A percentile compares a stretch with the other conserved stretches of the same genome.
Conservation (phyloP, 73 alveolate species). For the Paramecium tetraurelia region DNA sequence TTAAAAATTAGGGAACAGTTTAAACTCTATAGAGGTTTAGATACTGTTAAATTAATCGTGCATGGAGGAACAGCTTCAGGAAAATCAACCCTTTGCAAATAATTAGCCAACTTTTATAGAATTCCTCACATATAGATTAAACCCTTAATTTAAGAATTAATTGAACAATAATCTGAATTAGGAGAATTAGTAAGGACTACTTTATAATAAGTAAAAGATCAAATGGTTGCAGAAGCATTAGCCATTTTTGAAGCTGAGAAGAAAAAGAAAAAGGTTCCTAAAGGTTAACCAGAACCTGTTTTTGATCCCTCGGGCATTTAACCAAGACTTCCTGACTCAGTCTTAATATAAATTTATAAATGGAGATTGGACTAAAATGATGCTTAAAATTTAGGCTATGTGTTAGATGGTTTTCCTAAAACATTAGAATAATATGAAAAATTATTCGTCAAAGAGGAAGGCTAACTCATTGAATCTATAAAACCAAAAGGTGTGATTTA, state of each 20-base stretch:
- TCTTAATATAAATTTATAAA: constrained; percentile 24
- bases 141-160: constrained; percentile 31
- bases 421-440: constrained; percentile 59
- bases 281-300: constrained; percentile 67
- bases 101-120: constrained; percentile 9
- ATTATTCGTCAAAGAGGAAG: constrained; percentile 54
- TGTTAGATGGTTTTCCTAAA: constrained; percentile 68
- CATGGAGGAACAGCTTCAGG: constrained; percentile 76
- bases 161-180: constrained; percentile 59
- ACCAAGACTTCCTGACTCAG: constrained; percentile 52
- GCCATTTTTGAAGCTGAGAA: constrained; percentile 61
- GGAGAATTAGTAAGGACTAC: constrained; percentile 54
- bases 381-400: constrained; percentile 60
- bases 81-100: constrained; percentile 61
- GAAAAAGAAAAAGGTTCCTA: constrained; percentile 56
- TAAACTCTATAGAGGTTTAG: constrained; percentile 75
- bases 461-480: not conserved
- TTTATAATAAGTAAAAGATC: constrained; percentile 13
- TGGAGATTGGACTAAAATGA: constrained; percentile 61
- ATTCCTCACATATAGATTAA: constrained; percentile 48
- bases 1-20: constrained; percentile 72
- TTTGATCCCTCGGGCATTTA: constrained; percentile 52
- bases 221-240: constrained; percentile 47
- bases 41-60: constrained; percentile 69
- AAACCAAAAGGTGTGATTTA: constrained; percentile 59